A percentile compares a stretch with the other conserved stretches of the same genome.
These are phyloP conservation scores for Leishmania tarentolae DNA, from an alignment of 208 protist genomes.

Conservation along the genomic window DNA sequence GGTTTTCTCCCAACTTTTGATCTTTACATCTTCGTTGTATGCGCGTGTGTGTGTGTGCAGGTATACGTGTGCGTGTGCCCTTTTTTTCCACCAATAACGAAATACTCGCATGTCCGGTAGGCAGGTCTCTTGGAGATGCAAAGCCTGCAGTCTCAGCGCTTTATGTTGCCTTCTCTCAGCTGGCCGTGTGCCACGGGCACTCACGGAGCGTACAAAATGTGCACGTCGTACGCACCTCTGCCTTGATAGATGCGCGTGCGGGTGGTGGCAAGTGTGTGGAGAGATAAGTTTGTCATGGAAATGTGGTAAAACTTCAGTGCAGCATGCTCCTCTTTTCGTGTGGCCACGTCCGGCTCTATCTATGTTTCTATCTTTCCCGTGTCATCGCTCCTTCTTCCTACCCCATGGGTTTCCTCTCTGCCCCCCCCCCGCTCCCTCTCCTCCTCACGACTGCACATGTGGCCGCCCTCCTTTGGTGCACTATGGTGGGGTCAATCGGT, in stretches of 20 bases:
- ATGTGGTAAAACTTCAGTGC: not conserved
- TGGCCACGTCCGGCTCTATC: not conserved
- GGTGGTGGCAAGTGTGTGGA: not conserved
- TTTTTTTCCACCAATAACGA: not conserved
- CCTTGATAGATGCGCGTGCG: not conserved
- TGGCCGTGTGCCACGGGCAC: not conserved
- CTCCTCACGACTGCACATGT: not conserved
- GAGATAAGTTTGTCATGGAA: not conserved
- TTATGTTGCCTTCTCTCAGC: not conserved
- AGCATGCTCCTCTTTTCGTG: not conserved
- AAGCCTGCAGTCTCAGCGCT: not conserved
- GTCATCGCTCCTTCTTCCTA: not conserved
- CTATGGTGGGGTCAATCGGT: not conserved
- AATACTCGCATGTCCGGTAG: too few species aligned
- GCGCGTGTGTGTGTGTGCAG: not conserved
- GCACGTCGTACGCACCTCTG: not conserved
- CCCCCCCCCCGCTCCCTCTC: not conserved
- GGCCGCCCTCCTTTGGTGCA: not conserved
- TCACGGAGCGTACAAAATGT: not conserved
- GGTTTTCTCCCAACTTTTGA: conserved; percentile 1
- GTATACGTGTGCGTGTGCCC: not conserved
- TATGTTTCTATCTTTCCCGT: not conserved
- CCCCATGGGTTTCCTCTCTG: not conserved
- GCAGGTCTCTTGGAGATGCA: not conserved
- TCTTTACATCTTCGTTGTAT: not conserved